Evolutionary conservation across 2,329 filamentous ascomycete species (phyloP), one percentile per base, ranked within the genome.

Genomic region (Colletotrichum tropicicola): DNA sequence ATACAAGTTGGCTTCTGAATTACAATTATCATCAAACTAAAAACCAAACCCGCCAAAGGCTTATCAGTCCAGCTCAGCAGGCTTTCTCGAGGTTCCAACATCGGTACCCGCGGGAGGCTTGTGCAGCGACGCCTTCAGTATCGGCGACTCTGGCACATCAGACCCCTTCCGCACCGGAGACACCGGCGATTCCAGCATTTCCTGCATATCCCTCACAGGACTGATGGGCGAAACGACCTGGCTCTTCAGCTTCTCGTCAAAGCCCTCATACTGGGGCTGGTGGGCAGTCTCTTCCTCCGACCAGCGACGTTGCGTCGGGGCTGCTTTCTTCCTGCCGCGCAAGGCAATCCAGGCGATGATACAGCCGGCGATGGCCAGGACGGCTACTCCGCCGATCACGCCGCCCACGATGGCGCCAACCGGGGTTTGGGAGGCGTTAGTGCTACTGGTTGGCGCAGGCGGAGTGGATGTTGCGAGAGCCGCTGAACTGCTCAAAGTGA

Each of bases 351-450:
- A 62, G 8, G 45, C 44, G 5, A 43, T 19, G 17, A 56, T 44
- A 15, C 62, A 65, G 6, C 43, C 49, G 4, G 44, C 19, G 6
- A 49, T 21, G 17, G 57, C 62, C 9, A 65, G 10, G n/a, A 65
- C 45, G 1, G 30, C 44, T 4, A 61, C 19, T 2, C 62, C 21
- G 2, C 62, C 51, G 15, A 61, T 10, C 5, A 62, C 62, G 30
- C 62, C 62, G 23, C 62, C 62, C 12, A 65, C 27, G 12, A 65
- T 56, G 17, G 30, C 35, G 7, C 49, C 57, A 4, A 51, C 30
- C 4, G 45, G 58, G 3, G 44, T 3, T 10, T 17, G n/a, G 19
- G 32, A 6, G n/a, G 43, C 45, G 41, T 6, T 19, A 9, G 1
- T 21, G 12, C n/a, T 23, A 12, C 8, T 25, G 19, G n/a, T 1